phyloP scores from a whole-genome alignment of 805 yeast species.

The Yarrowia osloensis region DNA sequence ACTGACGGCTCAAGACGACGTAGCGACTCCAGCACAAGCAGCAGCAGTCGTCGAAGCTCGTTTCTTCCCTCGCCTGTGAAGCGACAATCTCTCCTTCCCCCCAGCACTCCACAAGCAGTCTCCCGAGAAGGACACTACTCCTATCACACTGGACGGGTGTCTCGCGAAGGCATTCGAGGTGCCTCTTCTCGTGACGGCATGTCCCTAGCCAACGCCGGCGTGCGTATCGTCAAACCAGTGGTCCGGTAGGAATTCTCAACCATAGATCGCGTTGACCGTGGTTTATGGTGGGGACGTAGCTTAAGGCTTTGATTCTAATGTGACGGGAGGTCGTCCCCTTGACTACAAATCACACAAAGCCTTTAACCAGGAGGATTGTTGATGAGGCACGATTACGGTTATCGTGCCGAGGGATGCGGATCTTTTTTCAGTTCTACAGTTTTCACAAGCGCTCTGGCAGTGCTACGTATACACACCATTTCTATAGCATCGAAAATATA shows the following conservation, averaged over 20 bases:
- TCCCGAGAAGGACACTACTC: conserved; percentile 3
- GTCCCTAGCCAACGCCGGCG: conserved; percentile 24
- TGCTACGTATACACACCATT: conserved; percentile 24
- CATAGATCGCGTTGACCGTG: conserved; percentile 29
- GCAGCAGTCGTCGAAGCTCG: conserved; percentile 8
- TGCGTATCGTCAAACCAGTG: conserved; percentile 12
- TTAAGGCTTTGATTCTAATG: conserved; percentile 7
- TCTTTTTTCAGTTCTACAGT: conserved; percentile 16
- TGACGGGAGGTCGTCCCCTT: conserved; percentile 6
- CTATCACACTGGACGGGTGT: conserved; percentile 15
- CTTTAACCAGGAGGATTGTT: conserved; percentile 2
- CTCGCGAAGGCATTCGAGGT: conserved; percentile 18
- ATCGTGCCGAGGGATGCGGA: not conserved
- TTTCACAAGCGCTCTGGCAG: conserved; percentile 23
- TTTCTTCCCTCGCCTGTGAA: conserved; percentile 14
- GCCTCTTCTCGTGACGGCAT: conserved; percentile 14
- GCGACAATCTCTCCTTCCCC: conserved; percentile 3
- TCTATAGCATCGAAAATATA: conserved; percentile 25
- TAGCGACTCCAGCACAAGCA: not conserved
- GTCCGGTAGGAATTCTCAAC: conserved; percentile 25
- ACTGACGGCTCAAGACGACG: not conserved
- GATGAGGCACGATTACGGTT: not conserved
- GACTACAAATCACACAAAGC: not conserved
- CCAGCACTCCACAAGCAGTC: not conserved
- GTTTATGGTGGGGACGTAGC: conserved; percentile 28